Conservation (phyloP, 805 yeast species). For the Hanseniaspora meyeri region DNA sequence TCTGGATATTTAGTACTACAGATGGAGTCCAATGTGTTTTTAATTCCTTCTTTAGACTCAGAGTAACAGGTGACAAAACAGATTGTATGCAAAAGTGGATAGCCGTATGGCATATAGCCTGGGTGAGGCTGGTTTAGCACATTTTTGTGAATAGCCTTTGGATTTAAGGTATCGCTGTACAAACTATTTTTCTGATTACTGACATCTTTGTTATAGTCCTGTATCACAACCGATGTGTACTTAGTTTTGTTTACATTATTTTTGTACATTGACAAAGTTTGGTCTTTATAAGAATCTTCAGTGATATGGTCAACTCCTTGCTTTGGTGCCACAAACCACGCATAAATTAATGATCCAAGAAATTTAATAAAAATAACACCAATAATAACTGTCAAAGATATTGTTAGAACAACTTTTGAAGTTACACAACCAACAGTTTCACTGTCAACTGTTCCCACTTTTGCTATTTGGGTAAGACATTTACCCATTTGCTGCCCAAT, state of each 20-base stretch:
- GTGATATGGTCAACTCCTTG: conserved; percentile 69
- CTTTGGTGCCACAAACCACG: conserved; percentile 63
- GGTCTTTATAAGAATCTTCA: conserved; percentile 47
- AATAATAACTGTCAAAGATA: conserved; percentile 73
- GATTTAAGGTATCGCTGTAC: conserved; percentile 37
- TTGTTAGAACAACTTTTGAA: conserved; percentile 65
- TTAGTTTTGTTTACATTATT: conserved; percentile 37
- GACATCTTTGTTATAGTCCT: conserved; percentile 32
- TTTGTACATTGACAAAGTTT: conserved; percentile 76
- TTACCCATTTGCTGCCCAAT: conserved; percentile 55
- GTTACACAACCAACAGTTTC: conserved; percentile 91
- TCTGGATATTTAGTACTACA: conserved; percentile 95
- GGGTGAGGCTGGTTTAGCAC: conserved; percentile 86
- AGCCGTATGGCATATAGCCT: conserved; percentile 75
- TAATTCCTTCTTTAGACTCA: conserved; percentile 74
- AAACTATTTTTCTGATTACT: not conserved
- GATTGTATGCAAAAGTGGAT: conserved; percentile 62
- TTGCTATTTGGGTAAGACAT: conserved; percentile 73
- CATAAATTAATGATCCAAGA: conserved; percentile 74
- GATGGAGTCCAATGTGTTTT: conserved; percentile 81
- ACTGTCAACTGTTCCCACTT: conserved; percentile 81
- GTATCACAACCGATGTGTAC: conserved; percentile 53
- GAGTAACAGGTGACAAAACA: conserved; percentile 87
- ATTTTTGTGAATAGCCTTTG: conserved; percentile 56
- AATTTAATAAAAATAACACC: conserved; percentile 70